A percentile compares a stretch with the other conserved stretches of the same genome.
These are phyloP conservation scores for Penicillium janthinellum DNA, from an alignment of 2,329 filamentous ascomycete species.

Conservation along the genomic window DNA sequence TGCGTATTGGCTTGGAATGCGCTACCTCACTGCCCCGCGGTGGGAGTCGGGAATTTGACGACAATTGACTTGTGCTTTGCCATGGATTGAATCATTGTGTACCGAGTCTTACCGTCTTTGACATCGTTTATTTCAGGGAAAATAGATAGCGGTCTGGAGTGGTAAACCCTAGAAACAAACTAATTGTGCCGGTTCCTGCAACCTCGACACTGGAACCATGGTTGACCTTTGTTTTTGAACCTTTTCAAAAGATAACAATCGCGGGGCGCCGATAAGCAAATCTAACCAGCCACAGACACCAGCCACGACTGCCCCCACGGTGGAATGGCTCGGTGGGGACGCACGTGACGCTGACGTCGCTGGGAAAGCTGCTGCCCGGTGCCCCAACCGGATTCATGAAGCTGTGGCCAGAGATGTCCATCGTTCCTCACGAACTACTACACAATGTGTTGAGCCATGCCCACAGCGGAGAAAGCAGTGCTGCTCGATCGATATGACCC, in stretches of 20 bases:
- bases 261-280: neutral
- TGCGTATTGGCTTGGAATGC: neutral
- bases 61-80: neutral
- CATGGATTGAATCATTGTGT: neutral
- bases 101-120: neutral
- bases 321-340: slow-evolving; percentile 3
- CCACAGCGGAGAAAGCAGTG: slow-evolving; percentile 29
- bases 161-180: neutral
- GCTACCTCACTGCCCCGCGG: neutral
- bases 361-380: slow-evolving; percentile 16
- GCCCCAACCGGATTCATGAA: slow-evolving; percentile 18
- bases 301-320: slow-evolving; percentile 7
- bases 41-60: neutral
- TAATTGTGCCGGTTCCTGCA: neutral
- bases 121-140: neutral
- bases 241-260: neutral
- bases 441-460: slow-evolving; percentile 36
- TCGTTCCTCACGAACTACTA: neutral
- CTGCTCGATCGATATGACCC: slow-evolving; percentile 64
- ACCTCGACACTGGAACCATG: neutral
- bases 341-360: slow-evolving; percentile 28
- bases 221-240: neutral
- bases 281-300: slow-evolving; percentile 7
- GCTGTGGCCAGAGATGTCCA: neutral
- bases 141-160: neutral